These are phyloP conservation scores for Mucor piriformis DNA, from an alignment of 371 early-diverging fungal species.

Conservation along the genomic window DNA sequence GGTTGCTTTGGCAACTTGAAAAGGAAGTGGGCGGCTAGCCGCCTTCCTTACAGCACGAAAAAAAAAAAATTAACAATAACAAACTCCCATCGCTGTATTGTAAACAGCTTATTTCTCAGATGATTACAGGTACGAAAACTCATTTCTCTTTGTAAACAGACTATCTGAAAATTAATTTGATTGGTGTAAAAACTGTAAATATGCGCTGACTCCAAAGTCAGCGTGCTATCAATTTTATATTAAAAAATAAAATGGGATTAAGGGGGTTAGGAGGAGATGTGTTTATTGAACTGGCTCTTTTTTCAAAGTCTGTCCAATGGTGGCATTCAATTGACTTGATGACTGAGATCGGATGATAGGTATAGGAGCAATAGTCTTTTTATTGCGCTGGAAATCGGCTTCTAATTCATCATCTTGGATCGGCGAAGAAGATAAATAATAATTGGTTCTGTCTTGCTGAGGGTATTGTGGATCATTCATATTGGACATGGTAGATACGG, in stretches of 20 bases:
- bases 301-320: not conserved
- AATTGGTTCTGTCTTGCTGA: not conserved
- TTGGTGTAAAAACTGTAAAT: no score
- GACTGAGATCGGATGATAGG: slow-evolving; percentile 25
- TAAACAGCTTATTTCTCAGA: no score
- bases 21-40: no score
- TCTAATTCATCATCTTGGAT: slow-evolving; percentile 4
- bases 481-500: slow-evolving; percentile 13
- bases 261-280: not conserved
- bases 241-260: not conserved
- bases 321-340: slow-evolving; percentile 13
- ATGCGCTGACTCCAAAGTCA: no score
- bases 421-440: slow-evolving; percentile 24
- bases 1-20: no score
- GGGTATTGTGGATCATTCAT: not conserved
- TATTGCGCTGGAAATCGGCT: not conserved
- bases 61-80: no score
- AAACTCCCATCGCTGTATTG: no score
- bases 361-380: not conserved
- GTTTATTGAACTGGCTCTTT: slow-evolving; percentile 8
- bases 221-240: not conserved
- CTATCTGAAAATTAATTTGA: no score
- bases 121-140: no score
- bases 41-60: no score
- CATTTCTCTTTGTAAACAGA: no score